phyloP scores from a whole-genome alignment of 768 basidiomycete genomes.

The Daedaleopsis sinensis region DNA sequence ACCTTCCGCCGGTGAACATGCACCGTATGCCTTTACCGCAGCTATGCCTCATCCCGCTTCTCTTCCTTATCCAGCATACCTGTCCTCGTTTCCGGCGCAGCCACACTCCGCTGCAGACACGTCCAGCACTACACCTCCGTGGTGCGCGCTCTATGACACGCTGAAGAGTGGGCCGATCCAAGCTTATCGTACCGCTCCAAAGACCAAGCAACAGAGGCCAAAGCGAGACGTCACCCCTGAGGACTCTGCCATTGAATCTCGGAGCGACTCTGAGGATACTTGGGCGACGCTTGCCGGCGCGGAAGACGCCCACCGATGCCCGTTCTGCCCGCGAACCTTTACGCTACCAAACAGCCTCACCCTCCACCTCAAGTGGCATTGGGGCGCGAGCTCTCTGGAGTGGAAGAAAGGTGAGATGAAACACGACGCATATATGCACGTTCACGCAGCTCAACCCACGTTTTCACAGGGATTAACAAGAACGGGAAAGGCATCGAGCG shows the following conservation, averaged over 20 bases:
- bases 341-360: conserved; percentile 18
- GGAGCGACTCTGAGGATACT: neutral
- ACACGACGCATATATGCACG: no score
- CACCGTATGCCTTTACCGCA: neutral
- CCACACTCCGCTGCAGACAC: neutral
- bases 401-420: conserved; percentile 18
- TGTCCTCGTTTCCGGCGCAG: neutral
- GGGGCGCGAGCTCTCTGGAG: conserved; percentile 16
- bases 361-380: conserved; percentile 27
- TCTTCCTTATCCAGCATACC: neutral
- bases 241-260: neutral
- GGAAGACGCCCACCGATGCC: conserved; percentile 9
- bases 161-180: neutral
- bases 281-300: neutral
- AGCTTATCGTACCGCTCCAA: no score
- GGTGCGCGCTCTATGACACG: neutral
- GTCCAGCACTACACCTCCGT: neutral
- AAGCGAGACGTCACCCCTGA: no score
- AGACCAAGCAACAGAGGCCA: neutral
- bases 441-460: neutral
- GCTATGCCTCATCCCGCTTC: neutral
- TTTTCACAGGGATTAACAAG: conserved; percentile 13
- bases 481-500: conserved; percentile 11
- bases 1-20: neutral
- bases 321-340: conserved; percentile 22